Percentiles rank a stretch among this genome's conserved stretches.
These are phyloP conservation scores for Ophiostoma ips DNA, from an alignment of 2,329 filamentous ascomycete genomes.

Conservation along the genomic window DNA sequence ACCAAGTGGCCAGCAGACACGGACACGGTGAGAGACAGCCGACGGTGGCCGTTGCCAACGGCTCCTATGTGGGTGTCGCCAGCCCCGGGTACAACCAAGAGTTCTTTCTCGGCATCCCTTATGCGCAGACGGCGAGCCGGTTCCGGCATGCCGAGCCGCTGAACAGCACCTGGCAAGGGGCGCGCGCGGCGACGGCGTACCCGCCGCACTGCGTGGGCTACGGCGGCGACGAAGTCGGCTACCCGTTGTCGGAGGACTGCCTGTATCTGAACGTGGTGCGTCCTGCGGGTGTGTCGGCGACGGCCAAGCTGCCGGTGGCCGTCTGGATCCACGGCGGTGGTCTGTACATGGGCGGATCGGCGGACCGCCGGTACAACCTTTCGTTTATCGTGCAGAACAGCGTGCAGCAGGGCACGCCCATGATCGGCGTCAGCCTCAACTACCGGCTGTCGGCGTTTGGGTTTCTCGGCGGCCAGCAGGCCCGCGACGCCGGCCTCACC, in stretches of 20 bases:
- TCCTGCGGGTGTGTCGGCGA: constrained; percentile 29
- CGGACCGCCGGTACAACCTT: constrained; percentile 42
- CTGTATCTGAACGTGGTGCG: constrained; percentile 48
- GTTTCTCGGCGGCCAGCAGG: constrained; percentile 32
- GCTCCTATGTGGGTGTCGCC: constrained; percentile 23
- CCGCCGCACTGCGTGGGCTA: constrained; percentile 36
- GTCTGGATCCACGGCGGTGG: constrained; percentile 42
- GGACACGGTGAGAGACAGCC: no score
- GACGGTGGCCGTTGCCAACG: constrained; percentile 18
- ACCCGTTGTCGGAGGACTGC: constrained; percentile 36
- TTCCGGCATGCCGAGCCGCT: constrained; percentile 12
- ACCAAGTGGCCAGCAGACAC: no score
- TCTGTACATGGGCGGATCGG: constrained; percentile 23
- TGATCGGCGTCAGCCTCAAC: constrained; percentile 32
- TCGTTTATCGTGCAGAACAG: constrained; percentile 39
- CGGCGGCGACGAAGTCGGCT: constrained; percentile 20
- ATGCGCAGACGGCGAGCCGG: constrained; percentile 32
- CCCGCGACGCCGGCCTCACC: constrained; percentile 28
- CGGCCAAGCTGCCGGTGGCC: constrained; percentile 30
- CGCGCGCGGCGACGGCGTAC: constrained; percentile 29
- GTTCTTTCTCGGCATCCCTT: constrained; percentile 41
- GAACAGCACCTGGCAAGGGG: constrained; percentile 29
- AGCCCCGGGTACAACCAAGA: constrained; percentile 29
- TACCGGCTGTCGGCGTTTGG: constrained; percentile 37
- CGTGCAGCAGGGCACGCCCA: constrained; percentile 27